Evolutionary conservation across 2,329 filamentous ascomycete species (phyloP).

Genomic region (Aphanoascus verrucosus): DNA sequence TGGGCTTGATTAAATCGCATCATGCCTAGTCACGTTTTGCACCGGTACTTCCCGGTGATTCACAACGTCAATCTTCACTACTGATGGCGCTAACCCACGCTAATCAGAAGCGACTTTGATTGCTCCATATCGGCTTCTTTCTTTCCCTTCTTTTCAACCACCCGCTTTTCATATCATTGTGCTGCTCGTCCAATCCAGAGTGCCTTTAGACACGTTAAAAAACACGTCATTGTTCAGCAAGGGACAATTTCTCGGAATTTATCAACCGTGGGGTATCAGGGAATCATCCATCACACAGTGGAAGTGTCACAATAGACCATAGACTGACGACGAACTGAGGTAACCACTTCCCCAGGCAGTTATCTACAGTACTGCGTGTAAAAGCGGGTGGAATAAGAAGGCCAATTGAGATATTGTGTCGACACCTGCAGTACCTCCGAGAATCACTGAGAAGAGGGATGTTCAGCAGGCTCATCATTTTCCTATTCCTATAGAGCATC

Average conservation of each 20-base stretch:
- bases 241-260: neutral
- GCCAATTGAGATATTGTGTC: neutral
- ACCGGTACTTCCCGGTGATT: neutral
- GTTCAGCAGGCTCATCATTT: neutral
- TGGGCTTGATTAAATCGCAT: neutral
- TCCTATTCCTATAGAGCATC: neutral
- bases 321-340: neutral
- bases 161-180: neutral
- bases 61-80: conserved; percentile 2
- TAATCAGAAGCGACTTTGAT: neutral
- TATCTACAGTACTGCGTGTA: neutral
- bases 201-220: neutral
- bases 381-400: neutral
- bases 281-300: neutral
- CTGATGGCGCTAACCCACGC: neutral
- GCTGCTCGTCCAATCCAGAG: neutral
- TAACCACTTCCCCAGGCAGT: neutral
- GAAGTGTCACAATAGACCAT: neutral
- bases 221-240: neutral
- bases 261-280: neutral
- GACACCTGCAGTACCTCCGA: neutral
- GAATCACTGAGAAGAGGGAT: neutral
- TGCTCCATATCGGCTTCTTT: neutral
- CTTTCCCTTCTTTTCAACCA: neutral
- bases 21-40: neutral